phyloP scores from a whole-genome alignment of 2,329 filamentous ascomycete species.

The Alternaria ethzedia region DNA sequence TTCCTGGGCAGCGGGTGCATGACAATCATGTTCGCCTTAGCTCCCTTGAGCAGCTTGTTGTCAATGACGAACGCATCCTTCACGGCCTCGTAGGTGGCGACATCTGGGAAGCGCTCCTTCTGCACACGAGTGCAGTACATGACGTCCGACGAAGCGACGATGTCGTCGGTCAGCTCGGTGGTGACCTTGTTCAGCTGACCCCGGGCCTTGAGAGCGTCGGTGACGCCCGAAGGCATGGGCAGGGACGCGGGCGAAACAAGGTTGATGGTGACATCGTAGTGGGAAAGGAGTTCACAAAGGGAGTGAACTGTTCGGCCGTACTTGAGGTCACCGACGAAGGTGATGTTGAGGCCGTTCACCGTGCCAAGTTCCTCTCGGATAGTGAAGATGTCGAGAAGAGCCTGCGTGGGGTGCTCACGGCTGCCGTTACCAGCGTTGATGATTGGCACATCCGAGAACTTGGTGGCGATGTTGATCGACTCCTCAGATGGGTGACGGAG shows the following conservation, averaged over 20 bases:
- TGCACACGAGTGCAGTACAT: conserved; percentile 97
- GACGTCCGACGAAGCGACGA: conserved; percentile 85
- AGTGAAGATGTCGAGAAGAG: conserved; percentile 96
- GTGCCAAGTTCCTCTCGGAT: conserved; percentile 97
- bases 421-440: conserved; percentile 98
- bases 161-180: conserved; percentile 81
- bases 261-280: conserved; percentile 95
- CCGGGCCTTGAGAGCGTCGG: conserved; percentile 72
- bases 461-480: conserved; percentile 81
- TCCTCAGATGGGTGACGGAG: conserved; percentile 87
- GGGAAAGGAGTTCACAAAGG: conserved; percentile 87
- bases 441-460: conserved; percentile 87
- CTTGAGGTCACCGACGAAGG: conserved; percentile 90
- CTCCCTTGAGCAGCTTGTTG: conserved; percentile 86
- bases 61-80: conserved; percentile 90
- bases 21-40: conserved; percentile 91
- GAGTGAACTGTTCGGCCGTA: conserved; percentile 97
- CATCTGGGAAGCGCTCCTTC: conserved; percentile 89
- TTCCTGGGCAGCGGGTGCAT: conserved; percentile 96
- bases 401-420: conserved; percentile 95
- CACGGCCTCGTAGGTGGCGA: conserved; percentile 81
- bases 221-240: conserved; percentile 75
- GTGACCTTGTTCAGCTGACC: conserved; percentile 80
- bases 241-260: conserved; percentile 85
- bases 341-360: conserved; percentile 93